A percentile compares a stretch with the other conserved stretches of the same genome.
Evolutionary conservation across 73 alveolate species (phyloP).

Genomic region (Paramecium octaurelia): DNA sequence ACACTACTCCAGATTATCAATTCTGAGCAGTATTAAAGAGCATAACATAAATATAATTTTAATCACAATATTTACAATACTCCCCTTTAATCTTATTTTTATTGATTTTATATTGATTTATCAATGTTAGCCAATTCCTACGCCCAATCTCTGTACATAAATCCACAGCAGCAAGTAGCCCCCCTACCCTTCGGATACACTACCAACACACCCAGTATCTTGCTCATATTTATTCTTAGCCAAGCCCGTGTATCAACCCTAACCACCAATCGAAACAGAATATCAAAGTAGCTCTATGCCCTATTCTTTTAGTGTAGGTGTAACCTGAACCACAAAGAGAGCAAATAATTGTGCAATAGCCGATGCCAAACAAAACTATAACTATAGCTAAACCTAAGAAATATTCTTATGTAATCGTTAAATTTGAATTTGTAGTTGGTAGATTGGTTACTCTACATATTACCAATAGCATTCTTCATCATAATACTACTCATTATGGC

Average conservation of each 20-base stretch:
- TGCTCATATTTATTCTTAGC: background rate
- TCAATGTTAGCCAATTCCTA: background rate
- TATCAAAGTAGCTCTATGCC: background rate
- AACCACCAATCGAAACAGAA: background rate
- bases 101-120: background rate
- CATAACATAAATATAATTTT: background rate
- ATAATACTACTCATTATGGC: background rate
- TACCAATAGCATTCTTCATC: background rate
- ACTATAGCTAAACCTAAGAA: background rate
- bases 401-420: constrained; percentile 6
- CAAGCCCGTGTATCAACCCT: background rate
- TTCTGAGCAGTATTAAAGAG: constrained; percentile 36
- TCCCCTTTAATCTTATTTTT: background rate
- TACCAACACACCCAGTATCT: background rate
- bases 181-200: background rate
- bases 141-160: background rate
- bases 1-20: constrained; percentile 53
- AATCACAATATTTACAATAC: background rate
- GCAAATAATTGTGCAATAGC: background rate
- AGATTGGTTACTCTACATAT: constrained; percentile 8
- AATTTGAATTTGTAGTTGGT: background rate
- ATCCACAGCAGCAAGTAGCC: background rate
- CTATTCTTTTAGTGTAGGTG: background rate
- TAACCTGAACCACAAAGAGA: background rate
- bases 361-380: background rate